Evolutionary conservation across 208 protist genomes (phyloP), one percentile per base, ranked within the genome.

Genomic region (Trichomonas tenax): DNA sequence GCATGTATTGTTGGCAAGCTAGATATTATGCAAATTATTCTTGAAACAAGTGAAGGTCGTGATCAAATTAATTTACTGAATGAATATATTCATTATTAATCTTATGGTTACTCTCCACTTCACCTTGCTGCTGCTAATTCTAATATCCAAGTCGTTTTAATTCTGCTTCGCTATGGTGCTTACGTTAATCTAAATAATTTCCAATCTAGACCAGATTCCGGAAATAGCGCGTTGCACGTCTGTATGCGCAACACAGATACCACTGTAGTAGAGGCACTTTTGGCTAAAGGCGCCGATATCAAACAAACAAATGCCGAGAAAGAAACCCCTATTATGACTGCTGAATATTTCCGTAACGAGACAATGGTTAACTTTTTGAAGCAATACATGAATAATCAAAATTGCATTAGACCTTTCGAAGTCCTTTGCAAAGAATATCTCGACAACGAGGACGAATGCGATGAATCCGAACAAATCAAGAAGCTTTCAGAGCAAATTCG

Each of bases 1-100:
- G 82, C 82, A 31, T 48, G 82, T 46, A 31, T 46, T 46, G 82
- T 89, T 44, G 82, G 40, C 31, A 89, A 44, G 9, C 4, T 26
- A 89, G 82, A 89, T 46, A 89, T 89, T 89, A 46, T 89, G 31
- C 34, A 89, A 44, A 46, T 89, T 46, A 89, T 89, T n/a, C 40
- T 89, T n/a, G 31, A n/a, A 72, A 72, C 58, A n/a, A n/a, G 3
- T 31, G 40, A 89, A 46, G 31, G 34, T 31, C 14, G 17, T 89
- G 34, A 41, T 31, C 34, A 89, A 89, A 31, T 89, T 46, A 46
- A 89, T 46, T 26, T 34, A 46, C 82, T 31, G 17, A 89, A 89
- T 41, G 38, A 46, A 15, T 45, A 31, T 89, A n/a, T n/a, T 41
- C 10, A 17, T 34, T 41, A 41, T 86, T 41, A 17, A 17, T 86